These are phyloP conservation scores for Termitomyces sp. DNA, from an alignment of 768 basidiomycete genomes.

Conservation along the genomic window DNA sequence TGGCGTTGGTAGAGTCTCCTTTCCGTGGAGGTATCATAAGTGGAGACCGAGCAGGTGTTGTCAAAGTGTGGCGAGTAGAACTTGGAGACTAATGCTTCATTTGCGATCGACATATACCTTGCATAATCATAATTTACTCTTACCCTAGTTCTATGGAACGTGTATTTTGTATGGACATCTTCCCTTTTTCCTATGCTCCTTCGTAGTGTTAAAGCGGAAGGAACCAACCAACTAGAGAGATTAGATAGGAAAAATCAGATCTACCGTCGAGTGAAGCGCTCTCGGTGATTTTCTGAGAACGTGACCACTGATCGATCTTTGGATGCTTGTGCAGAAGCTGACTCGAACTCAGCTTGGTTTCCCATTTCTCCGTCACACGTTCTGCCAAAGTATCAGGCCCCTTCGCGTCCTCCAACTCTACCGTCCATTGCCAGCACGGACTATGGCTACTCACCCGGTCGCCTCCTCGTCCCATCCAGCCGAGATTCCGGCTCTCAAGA, in stretches of 20 bases:
- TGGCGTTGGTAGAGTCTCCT: slow-evolving; percentile 86
- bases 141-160: neutral
- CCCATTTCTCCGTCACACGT: slow-evolving; percentile 26
- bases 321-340: slow-evolving; percentile 28
- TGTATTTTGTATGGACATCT: neutral
- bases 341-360: slow-evolving; percentile 26
- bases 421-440: slow-evolving; percentile 17
- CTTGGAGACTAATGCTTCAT: slow-evolving; percentile 26
- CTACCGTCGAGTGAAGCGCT: slow-evolving; percentile 1
- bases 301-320: slow-evolving; percentile 35
- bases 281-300: slow-evolving; percentile 15
- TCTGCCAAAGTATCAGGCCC: slow-evolving; percentile 23
- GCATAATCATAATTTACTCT: neutral
- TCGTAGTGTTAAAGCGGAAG: neutral
- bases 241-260: slow-evolving; percentile 7
- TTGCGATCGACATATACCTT: neutral
- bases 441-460: slow-evolving; percentile 42
- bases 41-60: slow-evolving; percentile 82
- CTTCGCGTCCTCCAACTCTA: slow-evolving; percentile 6
- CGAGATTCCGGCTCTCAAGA: slow-evolving; percentile 40
- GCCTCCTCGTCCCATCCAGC: slow-evolving; percentile 51
- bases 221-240: neutral
- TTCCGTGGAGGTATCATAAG: slow-evolving; percentile 92
- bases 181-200: neutral
- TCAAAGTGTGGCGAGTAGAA: slow-evolving; percentile 88